Conservation (phyloP, 768 basidiomycete species). For the Cystobasidium tubakii region DNA sequence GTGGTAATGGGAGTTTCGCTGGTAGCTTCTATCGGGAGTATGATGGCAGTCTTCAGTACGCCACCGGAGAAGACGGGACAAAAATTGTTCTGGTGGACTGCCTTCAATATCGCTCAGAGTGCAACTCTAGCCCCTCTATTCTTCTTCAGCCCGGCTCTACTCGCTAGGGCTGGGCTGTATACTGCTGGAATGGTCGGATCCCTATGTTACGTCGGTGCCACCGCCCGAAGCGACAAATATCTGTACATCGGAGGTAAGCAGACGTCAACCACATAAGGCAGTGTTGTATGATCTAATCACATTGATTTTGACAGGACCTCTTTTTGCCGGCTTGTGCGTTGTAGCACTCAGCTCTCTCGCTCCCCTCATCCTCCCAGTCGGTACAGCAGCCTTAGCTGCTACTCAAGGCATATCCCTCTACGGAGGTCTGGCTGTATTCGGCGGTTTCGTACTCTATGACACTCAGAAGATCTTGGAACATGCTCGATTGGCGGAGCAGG, state of each 20-base stretch:
- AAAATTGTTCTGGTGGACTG: constrained; percentile 50
- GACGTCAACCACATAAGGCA: no score
- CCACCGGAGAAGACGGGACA: constrained; percentile 58
- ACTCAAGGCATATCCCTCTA: constrained; percentile 75
- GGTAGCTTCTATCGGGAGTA: constrained; percentile 69
- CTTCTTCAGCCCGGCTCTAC: constrained; percentile 75
- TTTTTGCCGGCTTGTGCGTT: constrained; percentile 80
- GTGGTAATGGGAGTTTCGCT: constrained; percentile 40
- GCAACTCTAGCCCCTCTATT: constrained; percentile 81
- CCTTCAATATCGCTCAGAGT: constrained; percentile 79
- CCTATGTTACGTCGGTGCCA: constrained; percentile 79
- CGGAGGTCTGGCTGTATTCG: constrained; percentile 79
- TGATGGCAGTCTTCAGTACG: constrained; percentile 76
- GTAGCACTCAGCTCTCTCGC: constrained; percentile 80
- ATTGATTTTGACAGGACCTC: constrained; percentile 57
- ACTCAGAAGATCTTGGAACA: constrained; percentile 64
- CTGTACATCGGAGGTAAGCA: constrained; percentile 65
- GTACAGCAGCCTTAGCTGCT: constrained; percentile 62
- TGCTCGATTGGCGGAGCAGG: constrained; percentile 66
- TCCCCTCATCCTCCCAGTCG: constrained; percentile 67
- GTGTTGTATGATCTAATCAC: no score
- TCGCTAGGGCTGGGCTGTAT: constrained; percentile 80
- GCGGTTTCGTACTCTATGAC: constrained; percentile 79
- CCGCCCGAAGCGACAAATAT: constrained; percentile 76
- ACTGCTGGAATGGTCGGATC: constrained; percentile 79